Base-by-base conservation (phyloP, 2,329 filamentous ascomycete genomes). In the Neofusicoccum parvum region DNA sequence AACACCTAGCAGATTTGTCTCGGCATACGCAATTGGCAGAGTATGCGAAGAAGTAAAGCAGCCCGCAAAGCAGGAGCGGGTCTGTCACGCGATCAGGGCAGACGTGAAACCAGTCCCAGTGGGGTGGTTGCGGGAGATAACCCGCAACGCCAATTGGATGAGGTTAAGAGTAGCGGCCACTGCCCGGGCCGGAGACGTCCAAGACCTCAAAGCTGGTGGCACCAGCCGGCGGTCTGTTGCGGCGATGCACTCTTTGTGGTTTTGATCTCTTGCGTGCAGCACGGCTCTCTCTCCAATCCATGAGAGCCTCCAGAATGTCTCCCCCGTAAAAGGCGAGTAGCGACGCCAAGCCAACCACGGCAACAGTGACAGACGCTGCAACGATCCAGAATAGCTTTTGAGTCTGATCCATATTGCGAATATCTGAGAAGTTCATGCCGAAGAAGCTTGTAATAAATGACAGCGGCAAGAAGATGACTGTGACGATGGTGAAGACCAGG, bases 401-500 rank as follows among this genome's bases (percentile, higher is more conserved):
- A 5, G 72, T 77, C 1, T 69, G 68, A 6, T 74, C 69, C 77
- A 80, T 79, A 58, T 80, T 68, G 23, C 79, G 69, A 20, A 81
- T 79, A 50, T 80, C 80, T 0, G 69, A 67, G 45, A 78, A 75
- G 65, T 81, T 81, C 79, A 81, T 77, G 17, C 79, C 80, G 59
- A 81, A 80, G 69, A 80, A 80, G 11, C 73, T 77, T 0, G 77
- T 75, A 11, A 81, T 73, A 68, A 81, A 82, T 10, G 78, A 80
- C 6, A 81, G 69, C 0, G 80, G 79, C 10, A 82, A 73, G 51
- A 81, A 81, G 46, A 81, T 72, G 62, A 80, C 77, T 0, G 79
- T 81, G 37, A 81, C 77, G 39, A 81, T 77, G 5, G 79, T 81
- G 67, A 81, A 81, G 17, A 81, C 76, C 1, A 81, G 66, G 46